Evolutionary conservation across 2,329 filamentous ascomycete species (phyloP).

Genomic region (Stemphylium beticola): DNA sequence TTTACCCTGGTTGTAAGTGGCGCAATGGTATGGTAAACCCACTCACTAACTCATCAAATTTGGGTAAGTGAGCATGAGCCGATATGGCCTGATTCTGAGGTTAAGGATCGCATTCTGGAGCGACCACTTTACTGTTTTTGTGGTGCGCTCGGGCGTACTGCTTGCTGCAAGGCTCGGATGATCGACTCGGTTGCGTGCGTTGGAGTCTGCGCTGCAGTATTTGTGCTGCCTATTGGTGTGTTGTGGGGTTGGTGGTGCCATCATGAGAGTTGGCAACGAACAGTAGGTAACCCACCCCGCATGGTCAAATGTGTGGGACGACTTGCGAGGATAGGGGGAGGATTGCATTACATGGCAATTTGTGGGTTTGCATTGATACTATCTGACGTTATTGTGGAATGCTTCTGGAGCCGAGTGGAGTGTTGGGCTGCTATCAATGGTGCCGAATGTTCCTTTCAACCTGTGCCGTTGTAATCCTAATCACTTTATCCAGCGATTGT

Average conservation of each 20-base stretch:
- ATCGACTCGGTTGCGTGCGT: constrained; percentile 2
- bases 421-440: constrained; percentile 4
- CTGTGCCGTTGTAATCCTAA: constrained; percentile 1
- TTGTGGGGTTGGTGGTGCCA: constrained; percentile 4
- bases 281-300: not conserved
- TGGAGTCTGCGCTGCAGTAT: not conserved
- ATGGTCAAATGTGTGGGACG: not conserved
- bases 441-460: constrained; percentile 1
- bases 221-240: constrained; percentile 7
- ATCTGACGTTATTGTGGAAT: constrained; percentile 2
- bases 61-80: constrained; percentile 9
- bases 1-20: not conserved
- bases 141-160: not conserved
- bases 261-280: constrained; percentile 3
- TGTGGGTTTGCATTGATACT: constrained; percentile 8
- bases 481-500: not conserved
- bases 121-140: constrained; percentile 4
- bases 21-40: not conserved
- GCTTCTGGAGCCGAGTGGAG: not conserved
- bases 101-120: not conserved
- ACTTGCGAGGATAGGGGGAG: not conserved
- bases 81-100: constrained; percentile 15
- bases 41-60: not conserved
- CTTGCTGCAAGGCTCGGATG: constrained; percentile 13
- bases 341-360: not conserved